A percentile compares a stretch with the other conserved stretches of the same genome.
phyloP scores from a whole-genome alignment of 106 monocot genomes.

The Dendrobium huoshanense region DNA sequence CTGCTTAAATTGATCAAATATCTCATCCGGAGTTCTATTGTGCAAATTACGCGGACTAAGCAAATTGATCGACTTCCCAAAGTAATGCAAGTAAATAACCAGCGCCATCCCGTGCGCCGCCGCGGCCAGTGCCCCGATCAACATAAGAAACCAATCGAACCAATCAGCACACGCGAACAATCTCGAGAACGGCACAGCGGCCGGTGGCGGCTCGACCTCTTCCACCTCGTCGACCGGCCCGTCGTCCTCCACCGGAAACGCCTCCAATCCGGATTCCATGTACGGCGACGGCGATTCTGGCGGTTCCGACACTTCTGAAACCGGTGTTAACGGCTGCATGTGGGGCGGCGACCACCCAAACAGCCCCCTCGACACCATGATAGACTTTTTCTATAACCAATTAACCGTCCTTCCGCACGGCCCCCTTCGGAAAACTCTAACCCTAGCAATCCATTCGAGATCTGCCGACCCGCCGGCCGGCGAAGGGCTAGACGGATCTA shows the following conservation, averaged over 20 bases:
- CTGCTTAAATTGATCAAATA: conserved; percentile 49
- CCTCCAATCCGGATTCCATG: conserved; percentile 21
- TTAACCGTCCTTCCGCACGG: not conserved
- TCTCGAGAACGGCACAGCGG: conserved; percentile 49
- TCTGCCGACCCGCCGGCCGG: not conserved
- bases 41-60: conserved; percentile 10
- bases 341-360: conserved; percentile 23
- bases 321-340: conserved; percentile 69
- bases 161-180: conserved; percentile 53
- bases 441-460: not conserved
- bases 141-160: conserved; percentile 62
- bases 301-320: conserved; percentile 69
- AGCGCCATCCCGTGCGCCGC: conserved; percentile 56
- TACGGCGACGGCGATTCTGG: conserved; percentile 62
- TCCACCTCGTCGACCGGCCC: conserved; percentile 17
- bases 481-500: not conserved
- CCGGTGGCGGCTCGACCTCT: conserved; percentile 52
- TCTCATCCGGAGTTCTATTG: not conserved
- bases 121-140: conserved; percentile 39
- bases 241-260: conserved; percentile 21
- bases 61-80: conserved; percentile 45
- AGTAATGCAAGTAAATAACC: conserved; percentile 51
- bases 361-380: conserved; percentile 12
- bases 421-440: not conserved
- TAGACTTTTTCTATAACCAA: not conserved